Percentiles rank a stretch among this genome's conserved stretches.
Conservation (phyloP, 106 monocot species). For the Dendrobium nobile region DNA sequence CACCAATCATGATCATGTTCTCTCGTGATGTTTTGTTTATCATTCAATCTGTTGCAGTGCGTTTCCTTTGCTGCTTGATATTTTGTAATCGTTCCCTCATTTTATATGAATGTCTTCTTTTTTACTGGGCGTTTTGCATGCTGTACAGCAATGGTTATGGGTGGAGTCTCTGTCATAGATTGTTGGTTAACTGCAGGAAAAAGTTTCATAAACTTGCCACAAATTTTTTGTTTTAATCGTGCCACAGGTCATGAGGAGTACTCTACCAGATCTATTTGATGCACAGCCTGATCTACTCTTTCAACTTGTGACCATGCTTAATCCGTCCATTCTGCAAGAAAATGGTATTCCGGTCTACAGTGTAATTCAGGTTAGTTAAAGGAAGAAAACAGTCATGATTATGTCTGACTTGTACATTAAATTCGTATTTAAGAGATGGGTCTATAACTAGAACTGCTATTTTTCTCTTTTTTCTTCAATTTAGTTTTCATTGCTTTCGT, state of each 20-base stretch:
- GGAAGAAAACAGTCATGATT: not conserved
- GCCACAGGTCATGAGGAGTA: slow-evolving; percentile 64
- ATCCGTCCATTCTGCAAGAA: slow-evolving; percentile 63
- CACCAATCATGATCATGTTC: not conserved
- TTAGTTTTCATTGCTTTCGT: not conserved
- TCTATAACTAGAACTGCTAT: not conserved
- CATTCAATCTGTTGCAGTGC: not conserved
- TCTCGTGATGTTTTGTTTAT: not conserved
- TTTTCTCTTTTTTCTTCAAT: not conserved
- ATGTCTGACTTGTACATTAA: not conserved
- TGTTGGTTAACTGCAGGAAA: not conserved
- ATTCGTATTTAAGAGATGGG: not conserved
- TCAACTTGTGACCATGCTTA: slow-evolving; percentile 88
- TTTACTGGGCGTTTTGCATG: not conserved
- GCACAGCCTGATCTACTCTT: slow-evolving; percentile 82
- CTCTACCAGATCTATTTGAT: slow-evolving; percentile 81
- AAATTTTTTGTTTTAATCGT: not conserved
- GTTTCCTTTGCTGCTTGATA: not conserved
- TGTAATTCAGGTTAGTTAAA: slow-evolving; percentile 56
- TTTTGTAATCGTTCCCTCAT: not conserved
- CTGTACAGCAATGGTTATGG: not conserved
- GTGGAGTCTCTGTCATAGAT: not conserved
- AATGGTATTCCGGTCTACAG: slow-evolving; percentile 75
- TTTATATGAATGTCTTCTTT: not conserved
- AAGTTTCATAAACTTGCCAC: not conserved